These are phyloP conservation scores for Colletotrichum magnum DNA, from an alignment of 2,329 filamentous ascomycete genomes.

Conservation along the genomic window DNA sequence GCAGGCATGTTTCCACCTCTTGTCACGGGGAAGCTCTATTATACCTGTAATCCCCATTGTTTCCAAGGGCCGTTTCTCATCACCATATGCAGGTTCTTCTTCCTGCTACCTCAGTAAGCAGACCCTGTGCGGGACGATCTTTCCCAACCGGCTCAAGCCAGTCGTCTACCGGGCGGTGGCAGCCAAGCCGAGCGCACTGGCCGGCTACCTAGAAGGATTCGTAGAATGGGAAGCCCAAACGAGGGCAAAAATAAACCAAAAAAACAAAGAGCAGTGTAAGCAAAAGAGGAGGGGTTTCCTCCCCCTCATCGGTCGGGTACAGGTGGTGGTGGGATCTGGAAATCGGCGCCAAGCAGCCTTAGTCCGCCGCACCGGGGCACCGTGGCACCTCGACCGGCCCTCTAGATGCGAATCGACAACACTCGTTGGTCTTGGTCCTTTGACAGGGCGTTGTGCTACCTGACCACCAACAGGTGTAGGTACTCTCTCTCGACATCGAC, in stretches of 20 bases:
- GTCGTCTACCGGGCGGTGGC: neutral
- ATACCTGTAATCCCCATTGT: too few relatives aligned
- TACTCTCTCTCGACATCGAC: neutral
- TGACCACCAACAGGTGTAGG: too few relatives aligned
- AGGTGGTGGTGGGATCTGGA: conserved; percentile 17
- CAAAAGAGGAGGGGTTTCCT: neutral
- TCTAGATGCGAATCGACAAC: neutral
- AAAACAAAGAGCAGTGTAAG: too few relatives aligned
- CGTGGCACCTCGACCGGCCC: neutral
- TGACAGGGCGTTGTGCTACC: conserved; percentile 1
- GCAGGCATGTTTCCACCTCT: conserved; percentile 1
- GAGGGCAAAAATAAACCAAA: neutral
- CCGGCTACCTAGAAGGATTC: conserved; percentile 11
- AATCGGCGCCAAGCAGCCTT: conserved; percentile 20
- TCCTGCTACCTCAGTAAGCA: neutral
- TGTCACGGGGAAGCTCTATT: too few relatives aligned
- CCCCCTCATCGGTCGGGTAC: conserved; percentile 1
- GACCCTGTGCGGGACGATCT: conserved; percentile 5
- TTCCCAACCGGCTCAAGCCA: neutral
- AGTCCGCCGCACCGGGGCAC: conserved; percentile 21
- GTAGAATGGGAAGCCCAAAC: conserved; percentile 7
- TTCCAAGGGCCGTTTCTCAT: too few relatives aligned
- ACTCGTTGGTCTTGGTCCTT: neutral
- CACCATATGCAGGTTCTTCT: conserved; percentile 14
- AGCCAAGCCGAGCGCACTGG: conserved; percentile 10